phyloP scores from a whole-genome alignment of 768 basidiomycete species.

The Lactifluus piperatus region DNA sequence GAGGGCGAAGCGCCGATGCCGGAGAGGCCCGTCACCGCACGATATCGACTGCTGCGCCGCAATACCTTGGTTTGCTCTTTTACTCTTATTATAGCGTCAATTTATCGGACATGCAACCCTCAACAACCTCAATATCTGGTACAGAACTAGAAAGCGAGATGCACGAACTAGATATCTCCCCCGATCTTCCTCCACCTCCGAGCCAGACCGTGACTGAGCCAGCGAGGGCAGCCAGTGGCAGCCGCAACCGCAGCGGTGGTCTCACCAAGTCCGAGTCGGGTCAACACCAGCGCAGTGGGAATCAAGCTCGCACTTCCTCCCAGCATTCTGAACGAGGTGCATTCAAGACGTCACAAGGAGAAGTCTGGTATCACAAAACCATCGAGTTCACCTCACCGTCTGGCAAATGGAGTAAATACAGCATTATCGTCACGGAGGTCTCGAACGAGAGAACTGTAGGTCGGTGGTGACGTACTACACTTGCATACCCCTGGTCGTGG shows the following conservation, averaged over 20 bases:
- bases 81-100: not conserved
- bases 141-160: not conserved
- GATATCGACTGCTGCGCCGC: not conserved
- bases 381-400: constrained; percentile 40
- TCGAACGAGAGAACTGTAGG: no score
- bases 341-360: constrained; percentile 26
- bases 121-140: not conserved
- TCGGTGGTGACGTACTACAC: no score
- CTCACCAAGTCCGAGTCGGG: not conserved
- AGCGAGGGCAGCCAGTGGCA: no score
- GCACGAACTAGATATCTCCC: not conserved
- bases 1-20: no score
- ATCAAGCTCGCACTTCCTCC: not conserved
- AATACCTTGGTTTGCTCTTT: not conserved
- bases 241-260: not conserved
- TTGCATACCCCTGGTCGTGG: no score
- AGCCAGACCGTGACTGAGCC: not conserved
- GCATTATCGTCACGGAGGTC: no score
- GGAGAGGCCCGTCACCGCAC: no score
- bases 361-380: constrained; percentile 74
- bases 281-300: not conserved
- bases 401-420: constrained; percentile 29
- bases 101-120: not conserved
- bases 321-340: not conserved
- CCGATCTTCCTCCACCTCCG: not conserved